Evolutionary conservation across 352 stramenopile genomes (phyloP).

Genomic region (Pythium rhizo-oryzae): DNA sequence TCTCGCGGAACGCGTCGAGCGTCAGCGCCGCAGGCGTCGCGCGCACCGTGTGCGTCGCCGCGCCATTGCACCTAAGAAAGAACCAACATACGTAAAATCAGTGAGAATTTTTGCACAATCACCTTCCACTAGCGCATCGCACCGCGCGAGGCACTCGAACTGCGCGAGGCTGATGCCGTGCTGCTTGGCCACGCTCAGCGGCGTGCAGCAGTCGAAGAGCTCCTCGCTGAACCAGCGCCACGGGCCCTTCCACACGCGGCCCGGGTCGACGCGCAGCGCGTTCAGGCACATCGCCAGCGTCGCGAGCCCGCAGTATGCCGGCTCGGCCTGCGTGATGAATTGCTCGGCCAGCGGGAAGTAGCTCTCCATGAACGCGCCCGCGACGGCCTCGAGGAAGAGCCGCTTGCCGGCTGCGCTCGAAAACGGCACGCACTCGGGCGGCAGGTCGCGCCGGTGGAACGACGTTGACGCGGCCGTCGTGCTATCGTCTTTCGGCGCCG

Average conservation of each 20-base stretch:
- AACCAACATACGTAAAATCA: neutral
- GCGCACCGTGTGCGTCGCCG: constrained; percentile 44
- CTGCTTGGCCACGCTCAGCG: constrained; percentile 67
- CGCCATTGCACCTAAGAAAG: constrained; percentile 8
- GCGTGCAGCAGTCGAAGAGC: constrained; percentile 81
- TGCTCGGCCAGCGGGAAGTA: constrained; percentile 94
- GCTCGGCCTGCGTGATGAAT: constrained; percentile 92
- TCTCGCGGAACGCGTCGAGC: constrained; percentile 51
- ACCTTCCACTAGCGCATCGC: no score
- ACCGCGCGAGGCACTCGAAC: constrained; percentile 64
- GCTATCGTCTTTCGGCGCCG: neutral
- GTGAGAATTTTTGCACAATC: no score
- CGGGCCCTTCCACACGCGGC: constrained; percentile 72
- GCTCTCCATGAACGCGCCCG: constrained; percentile 77
- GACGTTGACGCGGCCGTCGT: constrained; percentile 25
- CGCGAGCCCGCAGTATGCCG: constrained; percentile 89
- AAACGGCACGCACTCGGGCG: constrained; percentile 80
- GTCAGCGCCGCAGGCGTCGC: constrained; percentile 45
- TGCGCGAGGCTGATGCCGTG: constrained; percentile 71
- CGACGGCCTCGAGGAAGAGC: constrained; percentile 83
- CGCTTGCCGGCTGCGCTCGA: constrained; percentile 75
- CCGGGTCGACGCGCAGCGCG: constrained; percentile 76
- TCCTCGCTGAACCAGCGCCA: constrained; percentile 89
- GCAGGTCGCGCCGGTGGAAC: constrained; percentile 86
- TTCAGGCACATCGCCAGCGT: constrained; percentile 86